phyloP scores from a whole-genome alignment of 2,329 filamentous ascomycete species.

The Ceratocystis cubensis region DNA sequence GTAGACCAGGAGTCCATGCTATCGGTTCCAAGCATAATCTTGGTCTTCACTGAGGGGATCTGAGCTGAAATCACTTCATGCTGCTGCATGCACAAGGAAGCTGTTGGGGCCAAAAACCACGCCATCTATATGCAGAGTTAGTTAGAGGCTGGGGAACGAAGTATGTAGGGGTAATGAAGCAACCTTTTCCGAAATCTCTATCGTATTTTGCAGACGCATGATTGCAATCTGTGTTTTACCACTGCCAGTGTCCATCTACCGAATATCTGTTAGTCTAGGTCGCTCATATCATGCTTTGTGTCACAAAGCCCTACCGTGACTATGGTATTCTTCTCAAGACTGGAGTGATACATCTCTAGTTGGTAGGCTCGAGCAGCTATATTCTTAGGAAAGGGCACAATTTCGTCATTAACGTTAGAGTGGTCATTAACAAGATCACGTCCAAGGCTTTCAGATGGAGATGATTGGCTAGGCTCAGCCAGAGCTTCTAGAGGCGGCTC shows the following conservation, averaged over 20 bases:
- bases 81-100: constrained; percentile 56
- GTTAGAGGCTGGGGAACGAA: constrained; percentile 23
- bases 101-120: constrained; percentile 64
- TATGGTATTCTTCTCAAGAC: constrained; percentile 56
- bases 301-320: constrained; percentile 43
- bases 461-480: background rate
- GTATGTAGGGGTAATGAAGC: background rate
- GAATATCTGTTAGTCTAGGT: background rate
- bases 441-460: background rate
- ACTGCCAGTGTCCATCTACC: constrained; percentile 65
- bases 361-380: constrained; percentile 53
- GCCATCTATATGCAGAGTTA: constrained; percentile 37
- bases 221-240: constrained; percentile 59
- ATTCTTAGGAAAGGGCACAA: background rate
- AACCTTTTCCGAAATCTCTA: constrained; percentile 4
- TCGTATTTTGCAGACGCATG: constrained; percentile 11
- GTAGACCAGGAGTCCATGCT: constrained; percentile 62
- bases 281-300: constrained; percentile 20
- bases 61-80: constrained; percentile 45
- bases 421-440: background rate
- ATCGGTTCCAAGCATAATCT: constrained; percentile 54
- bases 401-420: background rate
- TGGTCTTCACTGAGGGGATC: constrained; percentile 46
- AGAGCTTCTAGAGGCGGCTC: background rate
- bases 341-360: constrained; percentile 61